Evolutionary conservation across 2,329 filamentous ascomycete genomes (phyloP), one percentile per base, ranked within the genome.

Genomic region (Sphaerulina vaccinii): DNA sequence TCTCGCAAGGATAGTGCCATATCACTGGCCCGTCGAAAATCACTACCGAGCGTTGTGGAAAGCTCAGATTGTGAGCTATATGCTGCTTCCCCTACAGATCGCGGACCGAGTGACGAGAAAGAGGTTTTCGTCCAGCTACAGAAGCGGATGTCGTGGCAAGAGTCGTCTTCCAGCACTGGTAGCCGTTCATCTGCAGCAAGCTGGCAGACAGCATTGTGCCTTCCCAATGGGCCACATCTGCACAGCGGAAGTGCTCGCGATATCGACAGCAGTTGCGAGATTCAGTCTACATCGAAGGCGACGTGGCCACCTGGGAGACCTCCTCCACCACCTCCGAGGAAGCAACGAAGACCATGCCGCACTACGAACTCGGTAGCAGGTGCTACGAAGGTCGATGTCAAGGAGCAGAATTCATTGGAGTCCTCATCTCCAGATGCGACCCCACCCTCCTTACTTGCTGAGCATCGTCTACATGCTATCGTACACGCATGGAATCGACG

Each of bases 401-500:
- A n/a, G n/a, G n/a, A n/a, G n/a, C n/a, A n/a, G n/a, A n/a, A n/a
- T n/a, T n/a, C n/a, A n/a, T n/a, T n/a, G n/a, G n/a, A n/a, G n/a
- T n/a, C n/a, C n/a, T n/a, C n/a, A n/a, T n/a, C n/a, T n/a, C n/a
- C n/a, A n/a, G 36, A 39, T 16, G 10, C 10, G n/a, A 19, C 36
- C 19, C 19, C 36, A 15, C 13, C 3, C 13, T 16, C 36, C 36
- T 7, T 39, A 7, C 36, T 47, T 13, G 44, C 32, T 19, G 7
- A 47, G n/a, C 24, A 39, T 18, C 44, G 44, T 2, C 7, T 47
- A 5, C 32, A 16, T 21, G 44, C 33, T 2, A 47, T 47, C 11
- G 21, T 7, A 1, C 19, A 37, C 35, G 15, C 2, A 6, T 47
- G 44, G 44, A 47, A 47, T 47, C 44, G 44, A 2, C 33, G 44